Base-by-base conservation (phyloP, 2,329 filamentous ascomycete species). In the Aspergillus jensenii region DNA sequence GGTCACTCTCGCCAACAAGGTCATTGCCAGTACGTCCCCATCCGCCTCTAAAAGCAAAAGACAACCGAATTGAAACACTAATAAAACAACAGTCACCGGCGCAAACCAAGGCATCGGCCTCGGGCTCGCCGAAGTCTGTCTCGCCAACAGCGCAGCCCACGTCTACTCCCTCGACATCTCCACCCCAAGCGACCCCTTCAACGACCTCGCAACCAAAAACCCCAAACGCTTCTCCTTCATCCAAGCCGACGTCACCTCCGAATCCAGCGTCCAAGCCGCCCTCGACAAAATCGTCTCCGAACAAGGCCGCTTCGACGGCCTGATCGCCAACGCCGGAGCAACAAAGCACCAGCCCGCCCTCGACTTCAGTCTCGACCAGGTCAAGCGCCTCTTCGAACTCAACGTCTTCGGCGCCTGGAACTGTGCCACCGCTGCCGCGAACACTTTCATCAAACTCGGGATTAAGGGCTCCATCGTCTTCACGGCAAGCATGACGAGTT, bases 401-500 rank as follows among this genome's bases (percentile, higher is more conserved):
- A 81, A 82, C 63, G 45, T 65, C 6, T 65, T 67, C 35, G 64
- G 65, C 9, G 64, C 65, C 23, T 71, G 63, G 51, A 68, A 61
- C 60, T 67, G 64, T 25, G 70, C 68, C 2, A 59, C 59, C 2
- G 59, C 63, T 14, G 68, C 64, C 1, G 68, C 70, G 2, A 63
- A 65, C 12, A 52, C 58, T 54, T 78, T 78, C 67, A 76, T 78
- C 39, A 67, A 73, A 60, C 71, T 76, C 14, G 75, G 74, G 4
- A 67, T 69, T 55, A 69, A 68, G 58, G 71, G 69, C 19, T 63
- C 63, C 11, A 67, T 71, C 33, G 76, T 81, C 53, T 79, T 80
- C 59, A 81, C 78, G 2, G 74, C 78, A 0, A 74, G 69, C 48
- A 81, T 80, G 76, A 76, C 79, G 3, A 74, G 71, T 2, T 79